A percentile compares a stretch with the other conserved stretches of the same genome.
Conservation (phyloP, 306 rosid genomes). For the Cicer bijugum region DNA sequence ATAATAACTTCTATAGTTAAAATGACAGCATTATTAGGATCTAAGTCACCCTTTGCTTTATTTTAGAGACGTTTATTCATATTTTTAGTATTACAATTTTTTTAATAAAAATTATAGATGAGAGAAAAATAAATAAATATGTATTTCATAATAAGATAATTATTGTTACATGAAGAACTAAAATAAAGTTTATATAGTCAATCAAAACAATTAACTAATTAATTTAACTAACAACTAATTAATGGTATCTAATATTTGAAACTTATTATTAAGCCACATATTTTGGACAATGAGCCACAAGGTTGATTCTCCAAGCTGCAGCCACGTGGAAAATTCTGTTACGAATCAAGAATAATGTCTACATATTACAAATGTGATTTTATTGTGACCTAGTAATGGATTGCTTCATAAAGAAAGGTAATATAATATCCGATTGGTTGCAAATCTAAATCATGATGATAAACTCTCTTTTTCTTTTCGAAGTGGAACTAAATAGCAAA, state of each 20-base stretch:
- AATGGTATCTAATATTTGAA: neutral
- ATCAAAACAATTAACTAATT: no score
- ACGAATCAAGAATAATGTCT: conserved; percentile 38
- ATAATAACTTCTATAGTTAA: conserved; percentile 15
- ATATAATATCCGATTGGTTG: conserved; percentile 28
- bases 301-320: conserved; percentile 23
- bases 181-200: no score
- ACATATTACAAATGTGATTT: conserved; percentile 17
- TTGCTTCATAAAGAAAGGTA: conserved; percentile 25
- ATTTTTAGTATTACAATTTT: neutral
- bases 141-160: no score
- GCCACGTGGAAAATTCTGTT: conserved; percentile 48
- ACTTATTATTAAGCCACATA: neutral
- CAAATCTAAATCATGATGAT: conserved; percentile 37
- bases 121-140: no score
- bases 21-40: conserved; percentile 38
- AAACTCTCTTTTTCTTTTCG: conserved; percentile 1
- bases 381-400: conserved; percentile 26
- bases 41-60: conserved; percentile 39
- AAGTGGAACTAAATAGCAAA: conserved; percentile 14
- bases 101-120: no score
- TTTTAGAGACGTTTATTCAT: conserved; percentile 33
- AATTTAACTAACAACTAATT: no score
- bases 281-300: conserved; percentile 10
- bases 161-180: no score